Conservation (phyloP, 805 yeast species). For the Kuraishia piskuri region DNA sequence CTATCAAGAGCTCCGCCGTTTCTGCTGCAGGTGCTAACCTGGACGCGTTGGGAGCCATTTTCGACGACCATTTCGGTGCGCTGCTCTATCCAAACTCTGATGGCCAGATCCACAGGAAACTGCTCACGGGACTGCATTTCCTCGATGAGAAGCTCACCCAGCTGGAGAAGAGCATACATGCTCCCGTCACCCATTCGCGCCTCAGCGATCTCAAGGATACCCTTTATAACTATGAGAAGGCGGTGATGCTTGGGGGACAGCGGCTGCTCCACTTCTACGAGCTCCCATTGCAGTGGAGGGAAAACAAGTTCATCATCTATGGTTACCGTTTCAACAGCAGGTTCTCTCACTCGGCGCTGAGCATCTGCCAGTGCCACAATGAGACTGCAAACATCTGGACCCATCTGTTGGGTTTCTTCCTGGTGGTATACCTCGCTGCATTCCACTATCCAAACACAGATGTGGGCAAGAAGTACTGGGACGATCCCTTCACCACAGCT, state of each 20-base stretch:
- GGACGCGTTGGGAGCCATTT: slow-evolving; percentile 8
- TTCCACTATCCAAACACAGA: slow-evolving; percentile 57
- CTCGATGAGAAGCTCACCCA: slow-evolving; percentile 31
- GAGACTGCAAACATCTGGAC: slow-evolving; percentile 94
- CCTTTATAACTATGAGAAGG: slow-evolving; percentile 38
- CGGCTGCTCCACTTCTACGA: slow-evolving; percentile 72
- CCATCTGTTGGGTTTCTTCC: slow-evolving; percentile 63
- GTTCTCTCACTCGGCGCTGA: slow-evolving; percentile 48
- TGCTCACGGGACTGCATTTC: slow-evolving; percentile 26
- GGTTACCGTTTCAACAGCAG: slow-evolving; percentile 80
- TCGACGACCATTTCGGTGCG: slow-evolving; percentile 21
- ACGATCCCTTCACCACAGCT: slow-evolving; percentile 26
- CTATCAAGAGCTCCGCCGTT: slow-evolving; percentile 14
- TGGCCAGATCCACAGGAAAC: slow-evolving; percentile 18
- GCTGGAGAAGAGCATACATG: slow-evolving; percentile 24
- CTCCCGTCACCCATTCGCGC: slow-evolving; percentile 14
- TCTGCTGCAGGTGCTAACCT: slow-evolving; percentile 5
- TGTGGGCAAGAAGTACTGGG: slow-evolving; percentile 12
- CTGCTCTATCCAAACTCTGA: slow-evolving; percentile 5
- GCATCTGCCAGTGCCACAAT: slow-evolving; percentile 64
- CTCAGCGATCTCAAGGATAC: slow-evolving; percentile 22
- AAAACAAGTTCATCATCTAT: slow-evolving; percentile 71
- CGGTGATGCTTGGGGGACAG: slow-evolving; percentile 30
- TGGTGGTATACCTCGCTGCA: slow-evolving; percentile 46
- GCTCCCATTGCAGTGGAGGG: slow-evolving; percentile 89